Percentiles rank a stretch among this genome's conserved stretches.
phyloP scores from a whole-genome alignment of 345 rosid genomes.

The Eutrema yunnanense region DNA sequence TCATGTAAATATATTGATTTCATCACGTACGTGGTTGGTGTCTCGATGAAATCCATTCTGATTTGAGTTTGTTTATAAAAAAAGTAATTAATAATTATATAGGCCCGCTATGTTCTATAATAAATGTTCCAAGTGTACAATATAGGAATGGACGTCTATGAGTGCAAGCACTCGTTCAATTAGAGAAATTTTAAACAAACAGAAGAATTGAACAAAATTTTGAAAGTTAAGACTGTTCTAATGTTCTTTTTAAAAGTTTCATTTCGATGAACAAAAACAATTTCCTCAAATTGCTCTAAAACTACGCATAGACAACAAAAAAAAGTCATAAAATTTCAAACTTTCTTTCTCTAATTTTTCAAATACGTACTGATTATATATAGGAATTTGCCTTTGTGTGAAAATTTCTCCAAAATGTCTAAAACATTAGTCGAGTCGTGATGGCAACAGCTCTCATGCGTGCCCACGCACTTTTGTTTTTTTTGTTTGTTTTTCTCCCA shows the following conservation, averaged over 20 bases:
- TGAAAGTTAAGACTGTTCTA: too few relatives aligned
- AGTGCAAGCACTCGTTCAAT: background rate
- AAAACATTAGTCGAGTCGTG: background rate
- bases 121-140: slow-evolving; percentile 1
- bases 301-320: background rate
- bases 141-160: background rate
- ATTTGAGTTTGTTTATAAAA: background rate
- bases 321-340: background rate
- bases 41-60: slow-evolving; percentile 7
- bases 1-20: background rate
- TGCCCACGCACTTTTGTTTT: background rate
- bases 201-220: too few relatives aligned
- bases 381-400: background rate
- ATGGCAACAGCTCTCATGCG: slow-evolving; percentile 2
- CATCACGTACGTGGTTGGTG: slow-evolving; percentile 18
- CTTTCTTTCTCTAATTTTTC: background rate
- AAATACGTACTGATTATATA: background rate
- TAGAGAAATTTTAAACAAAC: too few relatives aligned
- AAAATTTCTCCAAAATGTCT: background rate
- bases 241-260: background rate
- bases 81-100: slow-evolving; percentile 4
- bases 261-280: background rate
- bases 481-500: background rate
- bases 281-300: background rate
- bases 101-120: slow-evolving; percentile 14